These are phyloP conservation scores for Hericium rajendrae DNA, from an alignment of 768 basidiomycete genomes.

Conservation along the genomic window DNA sequence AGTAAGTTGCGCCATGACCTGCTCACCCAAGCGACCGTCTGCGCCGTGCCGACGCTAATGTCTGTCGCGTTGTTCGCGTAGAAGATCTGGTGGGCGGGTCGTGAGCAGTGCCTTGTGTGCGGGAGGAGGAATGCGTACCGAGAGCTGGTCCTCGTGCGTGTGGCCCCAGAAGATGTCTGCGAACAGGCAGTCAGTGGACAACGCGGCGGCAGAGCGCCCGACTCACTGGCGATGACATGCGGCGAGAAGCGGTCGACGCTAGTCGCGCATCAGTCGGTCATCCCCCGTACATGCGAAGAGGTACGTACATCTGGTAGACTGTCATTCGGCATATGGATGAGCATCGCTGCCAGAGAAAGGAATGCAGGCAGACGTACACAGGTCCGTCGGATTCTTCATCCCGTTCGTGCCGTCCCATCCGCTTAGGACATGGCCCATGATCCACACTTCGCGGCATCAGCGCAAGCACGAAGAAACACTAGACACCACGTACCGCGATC, in stretches of 20 bases:
- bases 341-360: neutral
- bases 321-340: neutral
- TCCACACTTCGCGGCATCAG: slow-evolving; percentile 29
- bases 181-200: slow-evolving; percentile 7
- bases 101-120: too few species aligned
- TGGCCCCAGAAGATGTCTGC: slow-evolving; percentile 73
- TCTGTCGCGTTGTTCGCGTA: slow-evolving; percentile 63
- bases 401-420: slow-evolving; percentile 71
- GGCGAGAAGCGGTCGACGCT: slow-evolving; percentile 74
- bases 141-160: slow-evolving; percentile 65
- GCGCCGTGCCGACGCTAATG: slow-evolving; percentile 47
- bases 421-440: slow-evolving; percentile 45
- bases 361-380: slow-evolving; percentile 38
- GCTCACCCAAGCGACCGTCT: slow-evolving; percentile 41
- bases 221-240: slow-evolving; percentile 66
- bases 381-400: slow-evolving; percentile 53
- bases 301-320: slow-evolving; percentile 42
- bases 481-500: slow-evolving; percentile 45
- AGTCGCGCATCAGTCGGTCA: neutral
- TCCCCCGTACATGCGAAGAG: neutral
- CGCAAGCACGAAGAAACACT: neutral
- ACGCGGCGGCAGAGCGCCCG: slow-evolving; percentile 1
- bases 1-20: too few species aligned
- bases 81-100: slow-evolving; percentile 38
- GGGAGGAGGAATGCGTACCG: slow-evolving; percentile 28